A percentile compares a stretch with the other conserved stretches of the same genome.
Evolutionary conservation across 2,329 filamentous ascomycete genomes (phyloP).

Genomic region (Ophiosphaerella korrae): DNA sequence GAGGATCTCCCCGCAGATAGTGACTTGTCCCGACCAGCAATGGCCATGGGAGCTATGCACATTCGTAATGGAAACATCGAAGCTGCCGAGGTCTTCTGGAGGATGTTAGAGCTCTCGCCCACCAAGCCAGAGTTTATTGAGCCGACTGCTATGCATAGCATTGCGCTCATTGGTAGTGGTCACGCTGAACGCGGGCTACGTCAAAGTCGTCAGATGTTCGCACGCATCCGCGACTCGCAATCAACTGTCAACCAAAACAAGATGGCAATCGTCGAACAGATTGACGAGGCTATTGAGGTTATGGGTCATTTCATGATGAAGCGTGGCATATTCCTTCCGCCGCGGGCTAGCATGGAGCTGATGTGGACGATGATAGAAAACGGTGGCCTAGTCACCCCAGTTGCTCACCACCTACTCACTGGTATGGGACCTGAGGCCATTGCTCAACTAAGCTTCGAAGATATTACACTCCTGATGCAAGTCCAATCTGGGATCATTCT

Average conservation of each 20-base stretch:
- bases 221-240: constrained; percentile 72
- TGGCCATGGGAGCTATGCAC: constrained; percentile 85
- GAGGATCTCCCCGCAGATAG: constrained; percentile 56
- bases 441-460: constrained; percentile 58
- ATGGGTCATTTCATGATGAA: constrained; percentile 63
- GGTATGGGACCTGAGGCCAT: constrained; percentile 65
- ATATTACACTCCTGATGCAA: constrained; percentile 65
- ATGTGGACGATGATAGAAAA: constrained; percentile 70
- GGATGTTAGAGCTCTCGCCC: constrained; percentile 67
- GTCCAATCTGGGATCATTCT: constrained; percentile 61
- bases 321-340: constrained; percentile 56
- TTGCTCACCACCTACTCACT: constrained; percentile 65
- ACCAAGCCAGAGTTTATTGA: constrained; percentile 75
- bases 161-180: constrained; percentile 84
- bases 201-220: constrained; percentile 84
- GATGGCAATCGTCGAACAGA: constrained; percentile 71
- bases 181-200: constrained; percentile 80
- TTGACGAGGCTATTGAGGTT: constrained; percentile 83
- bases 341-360: constrained; percentile 63
- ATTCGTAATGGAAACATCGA: constrained; percentile 81
- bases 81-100: constrained; percentile 80
- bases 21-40: constrained; percentile 61
- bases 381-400: constrained; percentile 63
- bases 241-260: constrained; percentile 53
- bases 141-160: constrained; percentile 86